Evolutionary conservation across 202 grass and related monocot species (phyloP).

Genomic region (Carex arenaria): DNA sequence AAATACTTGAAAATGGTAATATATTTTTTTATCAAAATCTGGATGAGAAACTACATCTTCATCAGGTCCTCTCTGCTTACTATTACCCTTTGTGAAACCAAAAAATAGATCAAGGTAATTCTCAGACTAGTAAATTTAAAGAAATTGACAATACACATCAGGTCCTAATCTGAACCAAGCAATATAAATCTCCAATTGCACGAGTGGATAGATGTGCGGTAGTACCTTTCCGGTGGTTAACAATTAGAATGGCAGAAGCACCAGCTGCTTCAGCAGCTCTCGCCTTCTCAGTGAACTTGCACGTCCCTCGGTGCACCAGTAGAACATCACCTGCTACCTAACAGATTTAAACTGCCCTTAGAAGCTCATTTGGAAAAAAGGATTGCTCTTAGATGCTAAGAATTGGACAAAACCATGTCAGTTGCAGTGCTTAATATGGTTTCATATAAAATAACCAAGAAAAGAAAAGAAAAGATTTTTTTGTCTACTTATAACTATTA

Average conservation of each 20-base stretch:
- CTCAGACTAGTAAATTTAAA: not conserved
- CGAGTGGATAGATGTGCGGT: not conserved
- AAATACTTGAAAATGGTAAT: not conserved
- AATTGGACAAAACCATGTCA: not conserved
- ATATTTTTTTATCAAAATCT: not conserved
- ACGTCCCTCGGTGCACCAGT: slow-evolving; percentile 67
- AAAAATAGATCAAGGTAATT: not conserved
- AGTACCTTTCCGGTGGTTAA: slow-evolving; percentile 77
- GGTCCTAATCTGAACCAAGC: not conserved
- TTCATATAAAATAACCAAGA: not conserved
- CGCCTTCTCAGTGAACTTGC: slow-evolving; percentile 86
- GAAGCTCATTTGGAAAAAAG: not conserved
- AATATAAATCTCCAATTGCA: not conserved
- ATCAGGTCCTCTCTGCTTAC: not conserved
- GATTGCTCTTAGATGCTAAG: not conserved
- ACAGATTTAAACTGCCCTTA: not conserved
- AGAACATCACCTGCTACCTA: slow-evolving; percentile 83
- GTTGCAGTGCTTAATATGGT: not conserved
- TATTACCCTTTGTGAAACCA: not conserved
- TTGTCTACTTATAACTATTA: not conserved
- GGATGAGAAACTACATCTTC: not conserved
- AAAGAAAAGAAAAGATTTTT: not conserved
- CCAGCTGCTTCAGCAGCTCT: slow-evolving; percentile 72
- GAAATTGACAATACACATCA: not conserved
- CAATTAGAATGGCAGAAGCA: slow-evolving; percentile 92